Base-by-base conservation (phyloP, 208 protist species). In the Trypanosoma boissoni region DNA sequence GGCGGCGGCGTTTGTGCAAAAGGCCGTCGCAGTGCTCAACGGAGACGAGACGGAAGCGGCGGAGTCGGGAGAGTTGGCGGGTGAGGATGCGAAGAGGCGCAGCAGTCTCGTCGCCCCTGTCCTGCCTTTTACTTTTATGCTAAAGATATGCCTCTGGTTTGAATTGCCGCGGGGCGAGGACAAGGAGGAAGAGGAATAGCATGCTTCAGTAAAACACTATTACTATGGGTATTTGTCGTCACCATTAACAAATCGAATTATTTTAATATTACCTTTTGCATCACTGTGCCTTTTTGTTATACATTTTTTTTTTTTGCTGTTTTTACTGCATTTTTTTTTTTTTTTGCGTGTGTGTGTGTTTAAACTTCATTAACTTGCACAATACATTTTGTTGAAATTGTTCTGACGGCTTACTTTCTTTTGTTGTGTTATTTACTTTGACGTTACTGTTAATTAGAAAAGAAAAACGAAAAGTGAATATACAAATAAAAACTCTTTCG, bases 111-210 rank as follows among this genome's bases (percentile, higher is more conserved):
- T 72, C 26, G 62, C 20, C 5, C 88, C 88, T 0, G 88, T 95
- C 24, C 29, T 95, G 2, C 88, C 88, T 8, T 95, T 89, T 64
- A 92, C 88, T 21, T 95, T 92, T 69, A 92, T 95, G 85, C 70
- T 95, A 1, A 95, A 95, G 58, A 80, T 76, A 63, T 95, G 86
- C 46, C 37, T 95, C 20, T 95, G 88, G 88, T 95, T 92, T 58
- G 74, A 76, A 12, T 31, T 52, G 28, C 28, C 45, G 28, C 27
- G 12, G 7, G 18, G 31, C 16, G n/a, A 16, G 49, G 9, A 60
- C 3, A 12, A 37, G 21, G 50, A 32, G 29, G 36, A 18, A 20
- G 4, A 2, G 37, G 2, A 50, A 12, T 55, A 39, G 8, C 34
- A 39, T 39, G 8, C 34, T 12, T 39, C 34, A 39, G 6, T 39